Conservation (phyloP, 805 yeast genomes). For the Kluyveromyces lactis region DNA sequence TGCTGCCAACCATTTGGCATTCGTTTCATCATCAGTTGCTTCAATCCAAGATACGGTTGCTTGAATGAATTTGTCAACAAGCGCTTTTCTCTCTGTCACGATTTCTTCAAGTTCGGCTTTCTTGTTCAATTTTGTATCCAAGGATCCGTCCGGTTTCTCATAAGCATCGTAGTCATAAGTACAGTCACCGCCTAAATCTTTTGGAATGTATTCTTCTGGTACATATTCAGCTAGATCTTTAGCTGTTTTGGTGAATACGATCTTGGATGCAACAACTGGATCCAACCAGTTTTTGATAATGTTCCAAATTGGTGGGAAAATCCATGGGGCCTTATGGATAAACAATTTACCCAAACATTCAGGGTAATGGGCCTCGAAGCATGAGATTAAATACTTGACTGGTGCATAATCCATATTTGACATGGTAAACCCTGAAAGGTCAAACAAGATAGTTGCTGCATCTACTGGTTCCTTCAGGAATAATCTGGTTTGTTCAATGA, state of each 20-base stretch:
- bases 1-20: constrained; percentile 41
- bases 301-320: constrained; percentile 91
- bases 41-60: constrained; percentile 77
- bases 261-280: constrained; percentile 91
- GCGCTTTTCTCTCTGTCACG: constrained; percentile 43
- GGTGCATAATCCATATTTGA: constrained; percentile 90
- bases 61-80: constrained; percentile 47
- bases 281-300: constrained; percentile 90
- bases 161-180: constrained; percentile 48
- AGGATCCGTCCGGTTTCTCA: constrained; percentile 49
- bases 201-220: constrained; percentile 52
- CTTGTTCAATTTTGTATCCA: constrained; percentile 41
- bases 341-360: constrained; percentile 80
- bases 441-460: constrained; percentile 78
- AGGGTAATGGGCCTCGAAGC: constrained; percentile 95
- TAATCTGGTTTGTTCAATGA: constrained; percentile 78
- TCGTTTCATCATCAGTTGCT: constrained; percentile 37
- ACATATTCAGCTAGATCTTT: constrained; percentile 63
- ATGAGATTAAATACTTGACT: constrained; percentile 78
- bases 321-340: constrained; percentile 95
- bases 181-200: constrained; percentile 68
- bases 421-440: constrained; percentile 76
- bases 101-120: constrained; percentile 39
- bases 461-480: constrained; percentile 68
- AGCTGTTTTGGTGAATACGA: constrained; percentile 65